A percentile compares a stretch with the other conserved stretches of the same genome.
These are phyloP conservation scores for Cyclospora cayetanensis DNA, from an alignment of 169 alveolate genomes.

Conservation along the genomic window DNA sequence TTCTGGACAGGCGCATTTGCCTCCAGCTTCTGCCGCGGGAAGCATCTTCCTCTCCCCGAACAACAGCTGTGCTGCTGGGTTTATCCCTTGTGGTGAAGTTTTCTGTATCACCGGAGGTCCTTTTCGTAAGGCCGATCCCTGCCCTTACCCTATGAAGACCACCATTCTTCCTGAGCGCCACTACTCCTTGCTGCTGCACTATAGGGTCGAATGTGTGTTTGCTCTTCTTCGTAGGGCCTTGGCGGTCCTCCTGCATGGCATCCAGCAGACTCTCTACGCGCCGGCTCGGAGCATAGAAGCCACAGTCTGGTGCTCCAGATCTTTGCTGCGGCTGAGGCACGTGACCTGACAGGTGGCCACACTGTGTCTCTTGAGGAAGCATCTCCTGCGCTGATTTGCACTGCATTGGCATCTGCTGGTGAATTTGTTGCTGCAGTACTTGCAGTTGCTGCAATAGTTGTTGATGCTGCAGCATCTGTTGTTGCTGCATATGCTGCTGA, in stretches of 20 bases:
- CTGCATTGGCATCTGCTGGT: slow-evolving; percentile 1
- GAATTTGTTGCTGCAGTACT: slow-evolving; percentile 4
- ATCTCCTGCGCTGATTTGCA: too few relatives aligned
- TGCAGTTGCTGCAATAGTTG: slow-evolving; percentile 19
- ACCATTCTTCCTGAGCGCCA: too few relatives aligned
- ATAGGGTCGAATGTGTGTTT: neutral
- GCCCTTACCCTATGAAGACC: too few relatives aligned
- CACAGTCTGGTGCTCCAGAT: slow-evolving; percentile 16
- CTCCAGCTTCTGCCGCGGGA: neutral
- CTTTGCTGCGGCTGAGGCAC: slow-evolving; percentile 29
- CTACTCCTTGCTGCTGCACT: slow-evolving; percentile 29
- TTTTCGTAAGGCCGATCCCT: too few relatives aligned
- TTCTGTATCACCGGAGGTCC: too few relatives aligned
- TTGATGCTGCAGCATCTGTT: neutral
- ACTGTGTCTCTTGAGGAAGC: neutral
- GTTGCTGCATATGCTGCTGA: slow-evolving; percentile 3
- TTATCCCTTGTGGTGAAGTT: too few relatives aligned
- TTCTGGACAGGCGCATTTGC: neutral
- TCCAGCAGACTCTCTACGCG: slow-evolving; percentile 7
- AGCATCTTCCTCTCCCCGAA: too few relatives aligned
- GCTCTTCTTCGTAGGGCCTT: neutral
- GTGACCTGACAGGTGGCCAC: neutral
- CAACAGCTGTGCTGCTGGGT: too few relatives aligned
- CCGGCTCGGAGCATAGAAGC: too few relatives aligned
- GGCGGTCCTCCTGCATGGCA: neutral